Evolutionary conservation across 768 basidiomycete species (phyloP), one percentile per base, ranked within the genome.

Genomic region (Pholiota microspora): DNA sequence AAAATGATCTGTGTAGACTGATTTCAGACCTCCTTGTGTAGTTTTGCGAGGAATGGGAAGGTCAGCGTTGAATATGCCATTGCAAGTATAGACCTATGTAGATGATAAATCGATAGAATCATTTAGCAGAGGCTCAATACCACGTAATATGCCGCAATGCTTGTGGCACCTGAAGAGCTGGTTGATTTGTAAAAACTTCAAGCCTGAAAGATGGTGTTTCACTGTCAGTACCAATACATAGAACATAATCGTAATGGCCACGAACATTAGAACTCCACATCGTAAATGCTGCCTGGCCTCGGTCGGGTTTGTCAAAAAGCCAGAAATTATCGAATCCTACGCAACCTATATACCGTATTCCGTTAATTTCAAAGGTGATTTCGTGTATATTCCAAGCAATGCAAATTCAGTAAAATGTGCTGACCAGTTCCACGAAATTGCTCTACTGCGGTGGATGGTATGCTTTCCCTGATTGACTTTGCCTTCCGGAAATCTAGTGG

Each of bases 311-410:
- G 54, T 80, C 76, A 53, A 76, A 76, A 36, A 78, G 60, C 73
- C 74, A 80, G 51, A 69, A 70, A 56, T 79, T 78, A 59, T 80
- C 79, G 53, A 74, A 76, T 2, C 79, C 79, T 15, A 71, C 69
- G 56, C 77, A 78, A 28, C 71, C 77, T 76, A n/a, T n/a, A n/a
- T n/a, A n/a, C n/a, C n/a, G n/a, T n/a, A n/a, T n/a, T n/a, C n/a
- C n/a, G n/a, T n/a, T n/a, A n/a, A n/a, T n/a, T n/a, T n/a, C n/a
- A n/a, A n/a, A n/a, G n/a, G n/a, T n/a, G n/a, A n/a, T n/a, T n/a
- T n/a, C n/a, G n/a, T n/a, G n/a, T n/a, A n/a, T n/a, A n/a, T n/a
- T n/a, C n/a, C n/a, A n/a, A n/a, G n/a, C n/a, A n/a, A n/a, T 47
- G 28, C 25, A 27, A 46, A 21, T 38, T 3, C 3, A 18, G 47